Conservation (phyloP, 140 eudicot species). For the Artemisia princeps region DNA sequence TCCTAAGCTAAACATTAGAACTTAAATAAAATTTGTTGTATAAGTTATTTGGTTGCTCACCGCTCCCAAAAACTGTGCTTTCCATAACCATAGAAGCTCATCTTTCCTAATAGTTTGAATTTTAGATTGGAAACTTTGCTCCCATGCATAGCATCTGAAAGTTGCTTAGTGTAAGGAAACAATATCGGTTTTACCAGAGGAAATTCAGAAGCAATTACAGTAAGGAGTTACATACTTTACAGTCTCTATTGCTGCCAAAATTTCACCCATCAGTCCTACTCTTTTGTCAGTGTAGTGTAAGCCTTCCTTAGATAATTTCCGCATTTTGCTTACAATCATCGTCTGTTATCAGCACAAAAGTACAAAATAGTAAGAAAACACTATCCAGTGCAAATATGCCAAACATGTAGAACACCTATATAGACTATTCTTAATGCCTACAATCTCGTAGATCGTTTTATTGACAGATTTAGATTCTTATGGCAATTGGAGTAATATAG, state of each 20-base stretch:
- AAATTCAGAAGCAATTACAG: neutral
- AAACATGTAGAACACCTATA: neutral
- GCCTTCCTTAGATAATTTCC: slow-evolving; percentile 78
- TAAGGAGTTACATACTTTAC: slow-evolving; percentile 50
- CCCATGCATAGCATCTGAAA: slow-evolving; percentile 97
- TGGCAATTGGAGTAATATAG: neutral
- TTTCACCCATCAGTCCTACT: slow-evolving; percentile 89
- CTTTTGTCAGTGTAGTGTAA: slow-evolving; percentile 89
- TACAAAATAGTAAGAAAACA: slow-evolving; percentile 20
- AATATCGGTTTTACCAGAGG: neutral
- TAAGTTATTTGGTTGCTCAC: slow-evolving; percentile 36
- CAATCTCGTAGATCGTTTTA: neutral
- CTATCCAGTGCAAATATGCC: neutral
- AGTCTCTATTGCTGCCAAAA: slow-evolving; percentile 89
- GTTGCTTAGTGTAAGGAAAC: slow-evolving; percentile 13
- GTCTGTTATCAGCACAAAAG: slow-evolving; percentile 45
- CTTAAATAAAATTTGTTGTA: neutral
- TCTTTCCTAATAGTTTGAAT: slow-evolving; percentile 62
- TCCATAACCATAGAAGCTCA: slow-evolving; percentile 83
- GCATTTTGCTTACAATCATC: slow-evolving; percentile 70
- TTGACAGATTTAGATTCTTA: neutral
- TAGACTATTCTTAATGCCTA: slow-evolving; percentile 1
- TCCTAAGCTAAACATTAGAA: neutral
- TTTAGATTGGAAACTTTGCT: slow-evolving; percentile 72
- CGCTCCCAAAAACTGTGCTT: slow-evolving; percentile 74